Base-by-base conservation (phyloP, 768 basidiomycete genomes). In the Tylopilus subfusipes region DNA sequence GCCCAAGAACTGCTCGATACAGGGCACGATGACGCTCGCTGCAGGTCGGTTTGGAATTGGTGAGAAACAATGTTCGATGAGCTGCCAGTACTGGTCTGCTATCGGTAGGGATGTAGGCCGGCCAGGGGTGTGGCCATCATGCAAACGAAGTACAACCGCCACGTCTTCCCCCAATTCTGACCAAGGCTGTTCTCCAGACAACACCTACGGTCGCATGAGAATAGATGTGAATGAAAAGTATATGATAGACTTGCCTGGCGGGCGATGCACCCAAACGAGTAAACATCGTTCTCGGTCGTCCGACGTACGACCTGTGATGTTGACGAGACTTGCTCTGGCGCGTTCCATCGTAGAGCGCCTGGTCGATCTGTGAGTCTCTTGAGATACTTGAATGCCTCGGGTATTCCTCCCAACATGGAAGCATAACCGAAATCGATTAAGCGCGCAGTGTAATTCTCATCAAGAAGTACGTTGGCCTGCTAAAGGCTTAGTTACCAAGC, bases 181-280 rank as follows among this genome's bases (percentile, higher is more conserved):
- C n/a, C n/a, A n/a, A n/a, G n/a, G n/a, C n/a, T n/a, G n/a, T 45
- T 50, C 47, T 0, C 60, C 59, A 1, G 60, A 40, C 39, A 50
- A 42, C 10, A 50, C 39, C 49, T 50, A 12, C 5, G 19, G 33
- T 9, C 10, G n/a, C 8, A 33, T 52, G 42, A 52, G 42, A 44
- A 36, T 13, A 13, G 21, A 1, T 2, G 27, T 33, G 7, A 19
- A 25, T 16, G 6, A 5, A 19, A 19, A 5, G 3, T n/a, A 9
- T 33, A 14, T 4, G 5, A 22, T 8, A 11, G 16, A 46, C 34
- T 29, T 48, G 14, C 51, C 43, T 47, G 44, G 21, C 34, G 25
- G 6, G 25, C 44, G 2, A 52, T 38, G 5, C 44, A 47, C 16
- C 51, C 51, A 38, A 52, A 52, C 5, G 51, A 52, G 19, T 38